Conservation (phyloP, 331 rosid genomes). For the Quercus phellos region DNA sequence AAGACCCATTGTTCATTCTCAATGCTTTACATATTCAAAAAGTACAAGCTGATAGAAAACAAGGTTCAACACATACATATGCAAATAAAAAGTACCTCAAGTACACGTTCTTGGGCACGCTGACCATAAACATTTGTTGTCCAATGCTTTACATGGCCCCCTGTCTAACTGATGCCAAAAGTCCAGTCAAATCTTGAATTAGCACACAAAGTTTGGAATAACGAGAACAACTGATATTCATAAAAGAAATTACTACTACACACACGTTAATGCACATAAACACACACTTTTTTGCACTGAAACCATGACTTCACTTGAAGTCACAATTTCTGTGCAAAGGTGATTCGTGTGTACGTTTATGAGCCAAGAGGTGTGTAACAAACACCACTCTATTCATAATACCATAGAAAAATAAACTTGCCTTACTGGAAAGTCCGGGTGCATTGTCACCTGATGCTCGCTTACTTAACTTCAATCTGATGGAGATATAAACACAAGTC, state of each 20-base stretch:
- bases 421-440: slow-evolving; percentile 44
- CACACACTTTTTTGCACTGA: no score
- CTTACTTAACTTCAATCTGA: slow-evolving; percentile 51
- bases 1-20: not conserved
- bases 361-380: no score
- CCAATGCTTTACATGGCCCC: slow-evolving; percentile 33
- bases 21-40: not conserved
- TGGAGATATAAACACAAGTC: not conserved
- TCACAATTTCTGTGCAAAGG: no score
- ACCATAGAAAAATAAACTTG: slow-evolving; percentile 21
- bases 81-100: slow-evolving; percentile 54
- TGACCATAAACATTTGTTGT: slow-evolving; percentile 38
- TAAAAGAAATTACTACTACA: not conserved
- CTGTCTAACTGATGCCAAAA: slow-evolving; percentile 63
- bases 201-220: not conserved
- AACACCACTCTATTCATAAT: not conserved
- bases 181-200: slow-evolving; percentile 15
- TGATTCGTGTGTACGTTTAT: no score
- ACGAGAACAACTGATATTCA: not conserved
- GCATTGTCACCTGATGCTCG: slow-evolving; percentile 42
- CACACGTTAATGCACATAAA: no score
- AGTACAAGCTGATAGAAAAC: not conserved
- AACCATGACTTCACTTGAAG: no score
- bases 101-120: slow-evolving; percentile 45
- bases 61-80: not conserved